phyloP scores from a whole-genome alignment of 495 filamentous ascomycete species.

The Sabuloglossum arenarium region DNA sequence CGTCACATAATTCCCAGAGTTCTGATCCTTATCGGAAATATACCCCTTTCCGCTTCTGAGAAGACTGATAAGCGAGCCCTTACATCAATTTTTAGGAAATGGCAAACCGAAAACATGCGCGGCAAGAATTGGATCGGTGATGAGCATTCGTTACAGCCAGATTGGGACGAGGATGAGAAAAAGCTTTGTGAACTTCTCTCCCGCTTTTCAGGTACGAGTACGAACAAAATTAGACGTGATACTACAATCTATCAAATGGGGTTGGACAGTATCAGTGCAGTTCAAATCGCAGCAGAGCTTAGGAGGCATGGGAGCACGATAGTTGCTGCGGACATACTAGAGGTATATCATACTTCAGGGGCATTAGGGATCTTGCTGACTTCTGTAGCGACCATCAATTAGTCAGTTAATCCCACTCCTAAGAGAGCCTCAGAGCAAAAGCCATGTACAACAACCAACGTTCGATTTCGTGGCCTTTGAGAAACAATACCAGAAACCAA shows the following conservation, averaged over 20 bases:
- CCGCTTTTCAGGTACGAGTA: not conserved
- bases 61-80: slow-evolving; percentile 21
- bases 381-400: slow-evolving; percentile 23
- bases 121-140: not conserved
- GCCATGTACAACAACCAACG: not conserved
- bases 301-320: slow-evolving; percentile 20
- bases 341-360: slow-evolving; percentile 13
- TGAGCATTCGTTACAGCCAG: not conserved
- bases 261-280: slow-evolving; percentile 23
- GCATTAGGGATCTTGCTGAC: not conserved
- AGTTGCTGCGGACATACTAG: slow-evolving; percentile 45
- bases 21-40: slow-evolving; percentile 8
- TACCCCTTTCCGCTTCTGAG: slow-evolving; percentile 15
- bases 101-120: not conserved
- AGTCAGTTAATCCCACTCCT: slow-evolving; percentile 21
- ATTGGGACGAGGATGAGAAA: not conserved
- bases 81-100: slow-evolving; percentile 10
- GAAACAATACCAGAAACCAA: slow-evolving; percentile 14
- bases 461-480: slow-evolving; percentile 23
- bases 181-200: not conserved
- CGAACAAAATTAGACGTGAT: slow-evolving; percentile 8
- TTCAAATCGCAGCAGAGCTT: slow-evolving; percentile 17
- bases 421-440: not conserved
- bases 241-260: slow-evolving; percentile 22
- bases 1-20: slow-evolving; percentile 12